A percentile compares a stretch with the other conserved stretches of the same genome.
These are phyloP conservation scores for Graphium sp. DNA, from an alignment of 2,329 filamentous ascomycete genomes.

Conservation along the genomic window DNA sequence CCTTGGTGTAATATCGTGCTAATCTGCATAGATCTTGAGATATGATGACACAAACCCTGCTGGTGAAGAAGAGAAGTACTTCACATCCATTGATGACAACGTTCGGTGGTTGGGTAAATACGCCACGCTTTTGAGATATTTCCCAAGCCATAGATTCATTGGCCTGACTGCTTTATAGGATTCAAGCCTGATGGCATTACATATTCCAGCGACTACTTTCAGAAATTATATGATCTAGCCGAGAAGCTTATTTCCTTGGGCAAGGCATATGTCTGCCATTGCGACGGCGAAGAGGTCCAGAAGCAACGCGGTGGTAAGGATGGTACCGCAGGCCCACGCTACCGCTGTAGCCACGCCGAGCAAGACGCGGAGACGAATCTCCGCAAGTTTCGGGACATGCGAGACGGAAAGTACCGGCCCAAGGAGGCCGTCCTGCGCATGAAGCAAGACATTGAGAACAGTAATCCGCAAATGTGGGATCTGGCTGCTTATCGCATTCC, in stretches of 20 bases:
- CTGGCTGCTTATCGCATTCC: constrained; percentile 78
- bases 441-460: constrained; percentile 74
- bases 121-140: background rate
- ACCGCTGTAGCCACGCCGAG: constrained; percentile 65
- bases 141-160: background rate
- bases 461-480: constrained; percentile 96
- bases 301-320: constrained; percentile 68
- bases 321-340: constrained; percentile 49
- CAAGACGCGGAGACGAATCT: constrained; percentile 62
- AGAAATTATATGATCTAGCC: constrained; percentile 72
- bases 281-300: constrained; percentile 68
- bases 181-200: constrained; percentile 70
- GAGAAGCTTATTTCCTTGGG: constrained; percentile 64
- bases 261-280: constrained; percentile 75
- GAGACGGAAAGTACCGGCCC: constrained; percentile 77
- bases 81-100: constrained; percentile 76
- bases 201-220: constrained; percentile 81
- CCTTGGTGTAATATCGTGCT: constrained; percentile 2
- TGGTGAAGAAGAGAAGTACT: constrained; percentile 81
- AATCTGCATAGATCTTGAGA: constrained; percentile 12
- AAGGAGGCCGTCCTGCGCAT: constrained; percentile 76
- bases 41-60: constrained; percentile 81
- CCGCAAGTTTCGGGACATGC: constrained; percentile 74
- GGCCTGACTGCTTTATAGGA: constrained; percentile 12
- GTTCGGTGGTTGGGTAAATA: constrained; percentile 57